phyloP scores from a whole-genome alignment of 768 basidiomycete species.

The Tricholoma saponaceum region DNA sequence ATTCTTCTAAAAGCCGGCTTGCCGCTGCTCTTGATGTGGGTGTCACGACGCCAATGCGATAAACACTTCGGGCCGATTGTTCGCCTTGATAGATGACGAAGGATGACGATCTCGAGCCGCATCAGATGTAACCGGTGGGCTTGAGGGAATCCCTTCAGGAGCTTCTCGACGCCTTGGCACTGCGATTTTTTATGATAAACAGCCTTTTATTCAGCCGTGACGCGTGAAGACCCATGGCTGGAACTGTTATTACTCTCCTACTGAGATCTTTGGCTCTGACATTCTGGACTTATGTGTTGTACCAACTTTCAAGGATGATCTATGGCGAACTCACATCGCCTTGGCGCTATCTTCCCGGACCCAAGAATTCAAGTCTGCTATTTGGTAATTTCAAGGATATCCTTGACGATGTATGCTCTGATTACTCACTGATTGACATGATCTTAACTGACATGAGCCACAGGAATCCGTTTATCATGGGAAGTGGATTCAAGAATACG shows the following conservation, averaged over 20 bases:
- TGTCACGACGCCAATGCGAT: too few relatives aligned
- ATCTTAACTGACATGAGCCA: neutral
- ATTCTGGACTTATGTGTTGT: slow-evolving; percentile 22
- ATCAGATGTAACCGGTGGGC: too few relatives aligned
- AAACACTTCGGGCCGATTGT: too few relatives aligned
- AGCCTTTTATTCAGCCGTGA: too few relatives aligned
- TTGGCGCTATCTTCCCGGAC: slow-evolving; percentile 47
- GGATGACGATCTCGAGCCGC: too few relatives aligned
- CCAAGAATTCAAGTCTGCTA: slow-evolving; percentile 38
- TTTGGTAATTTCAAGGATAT: slow-evolving; percentile 48
- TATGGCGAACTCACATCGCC: slow-evolving; percentile 35
- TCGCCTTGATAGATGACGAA: too few relatives aligned
- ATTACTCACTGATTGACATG: neutral
- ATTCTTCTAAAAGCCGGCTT: too few relatives aligned
- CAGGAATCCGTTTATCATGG: slow-evolving; percentile 27
- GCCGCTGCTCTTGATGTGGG: too few relatives aligned
- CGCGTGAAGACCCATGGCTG: neutral
- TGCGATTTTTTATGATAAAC: too few relatives aligned
- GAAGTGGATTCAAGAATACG: slow-evolving; percentile 13
- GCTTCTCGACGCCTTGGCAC: too few relatives aligned
- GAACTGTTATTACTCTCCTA: neutral
- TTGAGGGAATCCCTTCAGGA: too few relatives aligned
- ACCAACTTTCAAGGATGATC: slow-evolving; percentile 28
- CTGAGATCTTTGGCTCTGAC: slow-evolving; percentile 13
- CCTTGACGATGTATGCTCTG: slow-evolving; percentile 30